phyloP scores from a whole-genome alignment of 2,329 filamentous ascomycete genomes.

The Fusarium sublunatum region DNA sequence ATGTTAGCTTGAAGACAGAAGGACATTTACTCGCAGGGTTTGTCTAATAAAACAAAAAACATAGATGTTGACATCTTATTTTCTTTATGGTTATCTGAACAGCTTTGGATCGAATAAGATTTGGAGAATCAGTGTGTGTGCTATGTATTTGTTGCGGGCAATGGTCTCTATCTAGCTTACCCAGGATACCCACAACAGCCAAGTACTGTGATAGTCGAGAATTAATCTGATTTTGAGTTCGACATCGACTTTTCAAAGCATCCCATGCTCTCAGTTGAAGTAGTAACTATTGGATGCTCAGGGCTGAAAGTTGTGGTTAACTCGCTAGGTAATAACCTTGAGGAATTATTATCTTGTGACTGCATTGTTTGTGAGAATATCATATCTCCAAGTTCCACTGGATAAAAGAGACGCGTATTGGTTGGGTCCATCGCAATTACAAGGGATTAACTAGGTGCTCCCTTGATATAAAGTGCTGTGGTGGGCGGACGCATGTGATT shows the following conservation, averaged over 20 bases:
- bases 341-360: too few species aligned
- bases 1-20: background rate
- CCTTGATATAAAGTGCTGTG: conserved; percentile 14
- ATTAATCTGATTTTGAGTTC: background rate
- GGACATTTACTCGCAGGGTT: background rate
- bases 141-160: conserved; percentile 6
- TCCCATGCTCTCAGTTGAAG: too few species aligned
- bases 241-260: background rate
- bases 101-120: background rate
- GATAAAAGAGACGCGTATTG: background rate
- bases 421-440: background rate
- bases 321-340: too few species aligned
- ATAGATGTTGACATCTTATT: conserved; percentile 6
- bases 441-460: background rate
- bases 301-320: too few species aligned
- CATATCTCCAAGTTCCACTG: too few species aligned
- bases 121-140: background rate
- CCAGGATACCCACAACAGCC: conserved; percentile 27
- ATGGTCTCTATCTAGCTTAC: conserved; percentile 8
- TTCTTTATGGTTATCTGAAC: background rate
- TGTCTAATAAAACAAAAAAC: background rate
- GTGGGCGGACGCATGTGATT: conserved; percentile 34
- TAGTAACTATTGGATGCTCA: too few species aligned
- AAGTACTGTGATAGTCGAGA: conserved; percentile 12
- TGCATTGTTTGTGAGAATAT: too few species aligned